A percentile compares a stretch with the other conserved stretches of the same genome.
Evolutionary conservation across 129 eudicot species (phyloP).

Genomic region (Sambucus nigra): DNA sequence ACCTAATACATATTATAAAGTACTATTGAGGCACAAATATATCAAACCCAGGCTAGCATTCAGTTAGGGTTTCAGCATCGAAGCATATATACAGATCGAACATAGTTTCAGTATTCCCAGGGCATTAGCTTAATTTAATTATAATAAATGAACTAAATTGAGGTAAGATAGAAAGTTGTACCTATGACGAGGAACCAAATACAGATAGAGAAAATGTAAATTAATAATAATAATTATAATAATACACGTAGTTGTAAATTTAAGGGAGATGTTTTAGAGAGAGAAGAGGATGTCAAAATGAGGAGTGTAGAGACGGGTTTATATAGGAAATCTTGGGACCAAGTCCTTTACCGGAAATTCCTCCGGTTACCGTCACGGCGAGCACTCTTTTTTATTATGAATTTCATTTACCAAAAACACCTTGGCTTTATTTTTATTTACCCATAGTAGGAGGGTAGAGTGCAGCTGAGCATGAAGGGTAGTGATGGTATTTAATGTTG

Average conservation of each 20-base stretch:
- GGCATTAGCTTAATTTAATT: background rate
- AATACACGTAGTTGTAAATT: background rate
- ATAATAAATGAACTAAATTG: background rate
- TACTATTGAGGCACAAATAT: background rate
- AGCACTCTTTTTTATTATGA: slow-evolving; percentile 2
- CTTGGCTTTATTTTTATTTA: background rate
- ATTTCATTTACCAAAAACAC: background rate
- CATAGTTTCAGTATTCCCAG: slow-evolving; percentile 2
- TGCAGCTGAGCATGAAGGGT: background rate
- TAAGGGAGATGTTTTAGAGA: slow-evolving; percentile 8
- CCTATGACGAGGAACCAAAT: slow-evolving; percentile 23
- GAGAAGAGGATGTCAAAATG: slow-evolving; percentile 18
- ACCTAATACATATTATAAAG: slow-evolving; percentile 1
- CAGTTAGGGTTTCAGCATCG: background rate
- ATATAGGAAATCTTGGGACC: slow-evolving; percentile 30
- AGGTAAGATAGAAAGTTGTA: slow-evolving; percentile 15
- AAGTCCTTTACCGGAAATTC: slow-evolving; percentile 4
- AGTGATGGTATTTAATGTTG: background rate
- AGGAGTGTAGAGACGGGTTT: slow-evolving; percentile 21
- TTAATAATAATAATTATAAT: no score
- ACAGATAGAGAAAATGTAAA: slow-evolving; percentile 20
- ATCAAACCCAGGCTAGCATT: background rate
- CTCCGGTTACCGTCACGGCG: slow-evolving; percentile 23
- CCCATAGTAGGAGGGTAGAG: background rate
- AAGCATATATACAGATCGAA: slow-evolving; percentile 25